These are phyloP conservation scores for Floccularia luteovirens DNA, from an alignment of 768 basidiomycete genomes.

Conservation along the genomic window DNA sequence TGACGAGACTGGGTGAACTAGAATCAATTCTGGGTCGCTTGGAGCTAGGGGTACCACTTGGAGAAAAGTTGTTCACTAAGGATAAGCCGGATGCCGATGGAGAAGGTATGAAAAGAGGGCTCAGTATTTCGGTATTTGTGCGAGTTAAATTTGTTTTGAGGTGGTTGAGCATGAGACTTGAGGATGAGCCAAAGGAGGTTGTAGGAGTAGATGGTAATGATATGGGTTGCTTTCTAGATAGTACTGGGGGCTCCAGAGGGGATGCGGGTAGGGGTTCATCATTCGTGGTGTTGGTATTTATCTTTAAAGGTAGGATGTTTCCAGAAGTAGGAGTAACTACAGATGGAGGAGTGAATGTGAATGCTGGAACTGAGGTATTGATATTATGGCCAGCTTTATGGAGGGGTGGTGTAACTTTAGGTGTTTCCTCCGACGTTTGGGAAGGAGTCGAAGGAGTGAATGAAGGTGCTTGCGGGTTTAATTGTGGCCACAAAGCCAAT, in stretches of 20 bases:
- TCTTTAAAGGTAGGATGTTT: slow-evolving; percentile 21
- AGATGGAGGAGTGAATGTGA: background rate
- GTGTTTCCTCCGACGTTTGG: slow-evolving; percentile 4
- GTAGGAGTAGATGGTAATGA: slow-evolving; percentile 41
- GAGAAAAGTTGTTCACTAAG: slow-evolving; percentile 17
- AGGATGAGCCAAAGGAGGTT: slow-evolving; percentile 12
- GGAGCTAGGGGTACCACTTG: slow-evolving; percentile 12
- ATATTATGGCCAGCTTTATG: slow-evolving; percentile 6
- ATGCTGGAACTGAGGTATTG: background rate
- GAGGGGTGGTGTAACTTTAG: slow-evolving; percentile 9
- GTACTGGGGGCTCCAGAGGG: slow-evolving; percentile 28
- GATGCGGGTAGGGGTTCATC: slow-evolving; percentile 12
- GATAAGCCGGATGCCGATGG: slow-evolving; percentile 18
- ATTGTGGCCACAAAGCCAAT: too few species aligned
- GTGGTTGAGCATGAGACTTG: slow-evolving; percentile 20
- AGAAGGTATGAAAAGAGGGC: slow-evolving; percentile 32
- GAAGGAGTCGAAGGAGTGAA: slow-evolving; percentile 13
- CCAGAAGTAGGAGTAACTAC: slow-evolving; percentile 1
- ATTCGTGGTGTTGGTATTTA: slow-evolving; percentile 21
- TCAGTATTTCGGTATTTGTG: slow-evolving; percentile 24
- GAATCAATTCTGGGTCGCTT: background rate
- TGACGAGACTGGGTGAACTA: slow-evolving; percentile 8
- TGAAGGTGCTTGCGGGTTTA: slow-evolving; percentile 15
- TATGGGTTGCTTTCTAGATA: slow-evolving; percentile 31
- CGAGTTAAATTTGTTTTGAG: slow-evolving; percentile 14